These are phyloP conservation scores for Geranium rotundifolium DNA, from an alignment of 345 rosid species.

Conservation along the genomic window DNA sequence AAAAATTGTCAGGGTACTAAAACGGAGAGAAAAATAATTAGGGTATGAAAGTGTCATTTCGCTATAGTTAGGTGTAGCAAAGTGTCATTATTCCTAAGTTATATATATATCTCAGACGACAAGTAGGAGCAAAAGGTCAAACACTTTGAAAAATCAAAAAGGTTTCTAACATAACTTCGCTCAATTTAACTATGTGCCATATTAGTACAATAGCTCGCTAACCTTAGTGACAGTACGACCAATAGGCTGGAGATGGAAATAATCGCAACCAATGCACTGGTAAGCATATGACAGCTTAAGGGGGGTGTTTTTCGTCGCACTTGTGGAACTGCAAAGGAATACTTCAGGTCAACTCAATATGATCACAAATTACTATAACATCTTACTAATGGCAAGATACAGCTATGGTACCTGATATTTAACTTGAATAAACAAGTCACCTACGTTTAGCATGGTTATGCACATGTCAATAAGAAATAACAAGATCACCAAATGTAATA, in stretches of 20 bases:
- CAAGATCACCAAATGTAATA: constrained; percentile 2
- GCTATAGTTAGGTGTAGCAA: too few relatives aligned
- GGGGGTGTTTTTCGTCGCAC: constrained; percentile 97
- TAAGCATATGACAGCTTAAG: constrained; percentile 95
- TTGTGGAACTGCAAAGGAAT: constrained; percentile 69
- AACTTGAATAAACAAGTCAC: constrained; percentile 18
- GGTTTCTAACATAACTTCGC: too few relatives aligned
- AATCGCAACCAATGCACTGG: constrained; percentile 95
- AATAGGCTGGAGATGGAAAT: constrained; percentile 87
- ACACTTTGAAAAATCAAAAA: too few relatives aligned
- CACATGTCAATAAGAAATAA: constrained; percentile 8
- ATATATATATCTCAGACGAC: too few relatives aligned
- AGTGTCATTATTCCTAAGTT: too few relatives aligned
- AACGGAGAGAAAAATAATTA: too few relatives aligned
- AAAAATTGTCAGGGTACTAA: too few relatives aligned
- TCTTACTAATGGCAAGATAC: background rate
- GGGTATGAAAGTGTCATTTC: too few relatives aligned
- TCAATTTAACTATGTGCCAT: background rate
- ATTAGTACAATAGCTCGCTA: constrained; percentile 1
- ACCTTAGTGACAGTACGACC: constrained; percentile 92
- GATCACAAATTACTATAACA: constrained; percentile 1
- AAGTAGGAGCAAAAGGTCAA: too few relatives aligned
- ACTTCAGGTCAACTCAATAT: constrained; percentile 11
- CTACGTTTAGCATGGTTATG: constrained; percentile 99
- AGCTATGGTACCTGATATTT: background rate